Base-by-base conservation (phyloP, 129 eudicot species). In the Flaveria bidentis region DNA sequence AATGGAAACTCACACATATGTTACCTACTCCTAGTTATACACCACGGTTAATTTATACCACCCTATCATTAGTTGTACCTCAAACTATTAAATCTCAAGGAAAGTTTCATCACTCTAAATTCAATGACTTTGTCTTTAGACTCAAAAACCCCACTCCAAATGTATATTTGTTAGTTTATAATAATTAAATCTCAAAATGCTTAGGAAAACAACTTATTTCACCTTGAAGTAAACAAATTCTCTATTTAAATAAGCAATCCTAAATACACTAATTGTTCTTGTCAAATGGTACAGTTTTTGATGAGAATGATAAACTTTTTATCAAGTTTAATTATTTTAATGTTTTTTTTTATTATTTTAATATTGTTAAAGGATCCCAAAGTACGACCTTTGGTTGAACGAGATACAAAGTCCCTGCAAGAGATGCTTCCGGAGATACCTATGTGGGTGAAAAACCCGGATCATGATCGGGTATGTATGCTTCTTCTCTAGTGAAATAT, bases 381-480 rank as follows among this genome's bases (percentile, higher is more conserved):
- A 69, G 66, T 88, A 78, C 96, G 91, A 22, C 91, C 92, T 18
- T 77, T 93, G 77, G 83, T 57, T 44, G 98, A 93, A 85, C 82
- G 77, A 86, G 97, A 93, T 80, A 14, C 89, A 11, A 73, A 84
- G 65, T 81, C 84, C 17, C 71, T 93, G 36, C 79, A 82, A 72
- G 67, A 70, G 58, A 69, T 93, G 82, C 90, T 93, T 56, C 85
- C 96, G 26, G 96, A 93, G 82, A 87, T 93, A 78, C 98, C 98
- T 10, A 39, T 84, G 80, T 93, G 98, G 98, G 87, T 93, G 49
- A 93, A 93, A 77, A 88, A 88, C 75, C 98, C 98, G 41, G 98
- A 93, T 77, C 91, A 91, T 73, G 98, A 93, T 75, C 86, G 98
- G 78, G 98, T 93, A 83, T 77, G 89, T 74, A 80, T 50, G 14